These are phyloP conservation scores for Boeremia exigua DNA, from an alignment of 2,329 filamentous ascomycete species.

Conservation along the genomic window DNA sequence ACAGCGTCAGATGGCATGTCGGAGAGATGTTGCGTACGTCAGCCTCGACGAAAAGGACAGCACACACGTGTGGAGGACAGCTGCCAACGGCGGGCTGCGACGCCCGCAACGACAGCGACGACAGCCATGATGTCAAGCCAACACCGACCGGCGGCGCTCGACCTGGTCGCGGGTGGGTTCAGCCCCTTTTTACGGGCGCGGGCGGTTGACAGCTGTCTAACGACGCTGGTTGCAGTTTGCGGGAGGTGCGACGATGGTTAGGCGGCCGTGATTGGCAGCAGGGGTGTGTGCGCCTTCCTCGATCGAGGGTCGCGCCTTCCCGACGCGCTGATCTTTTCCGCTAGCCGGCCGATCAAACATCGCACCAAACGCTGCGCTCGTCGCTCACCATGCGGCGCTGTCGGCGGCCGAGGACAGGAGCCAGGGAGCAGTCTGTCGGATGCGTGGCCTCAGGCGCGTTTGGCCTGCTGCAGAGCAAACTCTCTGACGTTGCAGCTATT, in stretches of 20 bases:
- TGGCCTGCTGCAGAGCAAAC: background rate
- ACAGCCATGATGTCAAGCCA: slow-evolving; percentile 18
- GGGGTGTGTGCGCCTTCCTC: slow-evolving; percentile 34
- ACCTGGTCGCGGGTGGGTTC: slow-evolving; percentile 20
- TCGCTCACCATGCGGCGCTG: slow-evolving; percentile 14
- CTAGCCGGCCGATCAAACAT: slow-evolving; percentile 44
- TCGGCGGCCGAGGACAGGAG: slow-evolving; percentile 9
- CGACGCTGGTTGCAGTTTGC: slow-evolving; percentile 30
- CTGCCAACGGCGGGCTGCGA: slow-evolving; percentile 2
- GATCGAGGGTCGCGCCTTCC: slow-evolving; percentile 28
- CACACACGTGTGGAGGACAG: slow-evolving; percentile 9
- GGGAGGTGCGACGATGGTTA: slow-evolving; percentile 33
- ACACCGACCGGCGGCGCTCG: background rate
- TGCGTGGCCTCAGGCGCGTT: slow-evolving; percentile 12
- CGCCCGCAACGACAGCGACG: slow-evolving; percentile 17
- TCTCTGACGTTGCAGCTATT: slow-evolving; percentile 9
- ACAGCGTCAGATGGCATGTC: background rate
- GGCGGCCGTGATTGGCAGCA: slow-evolving; percentile 37
- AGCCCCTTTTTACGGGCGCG: slow-evolving; percentile 25
- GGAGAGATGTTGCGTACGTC: slow-evolving; percentile 16
- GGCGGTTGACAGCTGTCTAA: slow-evolving; percentile 37
- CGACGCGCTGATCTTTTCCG: slow-evolving; percentile 29
- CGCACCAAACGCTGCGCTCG: slow-evolving; percentile 26
- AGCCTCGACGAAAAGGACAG: slow-evolving; percentile 8
- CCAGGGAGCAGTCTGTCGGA: slow-evolving; percentile 16